Base-by-base conservation (phyloP, 2,329 filamentous ascomycete species). In the Calycina herbarum region DNA sequence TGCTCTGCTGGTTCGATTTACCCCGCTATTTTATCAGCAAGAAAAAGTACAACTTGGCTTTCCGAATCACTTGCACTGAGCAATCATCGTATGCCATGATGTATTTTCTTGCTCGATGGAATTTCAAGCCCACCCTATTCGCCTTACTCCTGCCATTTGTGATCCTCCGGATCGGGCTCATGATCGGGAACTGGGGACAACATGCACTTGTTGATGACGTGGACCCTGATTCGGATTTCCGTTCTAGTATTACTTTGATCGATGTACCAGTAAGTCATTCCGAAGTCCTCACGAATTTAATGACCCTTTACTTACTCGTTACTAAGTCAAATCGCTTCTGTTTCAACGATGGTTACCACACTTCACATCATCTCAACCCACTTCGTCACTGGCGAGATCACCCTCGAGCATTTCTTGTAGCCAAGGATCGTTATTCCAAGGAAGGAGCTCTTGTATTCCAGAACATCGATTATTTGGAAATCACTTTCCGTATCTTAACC, bases 181-280 rank as follows among this genome's bases (percentile, higher is more conserved):
- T 94, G 91, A 82, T 91, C 7, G 91, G 91, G 1, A 94, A 94
- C 74, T 94, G 90, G 90, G 91, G 90, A 3, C 91, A 94, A 75
- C 91, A 94, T 75, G 91, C 91, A 1, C 88, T 94, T 69, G 90
- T 94, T 6, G 91, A 94, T 72, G 85, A 88, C 24, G 80, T 86
- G 13, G 88, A 92, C 70, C 91, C 91, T 0, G 85, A 91, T 72
- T 93, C 90, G 0, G 91, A 94, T 74, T 94, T 88, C 72, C 83
- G 90, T 42, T 92, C 89, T 0, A 93, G 90, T 76, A 91, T 94
- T 69, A 94, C 91, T 0, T 75, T 94, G 29, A 88, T 94, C 63
- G 91, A 94, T 73, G 90, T 94, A 6, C 82, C 89, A 6, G 90
- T 93, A 82, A 79, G 88, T 79, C n/a, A 29, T 27, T 7, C 35